Evolutionary conservation across 495 filamentous ascomycete genomes (phyloP).

Genomic region (Usnea hakonensis): DNA sequence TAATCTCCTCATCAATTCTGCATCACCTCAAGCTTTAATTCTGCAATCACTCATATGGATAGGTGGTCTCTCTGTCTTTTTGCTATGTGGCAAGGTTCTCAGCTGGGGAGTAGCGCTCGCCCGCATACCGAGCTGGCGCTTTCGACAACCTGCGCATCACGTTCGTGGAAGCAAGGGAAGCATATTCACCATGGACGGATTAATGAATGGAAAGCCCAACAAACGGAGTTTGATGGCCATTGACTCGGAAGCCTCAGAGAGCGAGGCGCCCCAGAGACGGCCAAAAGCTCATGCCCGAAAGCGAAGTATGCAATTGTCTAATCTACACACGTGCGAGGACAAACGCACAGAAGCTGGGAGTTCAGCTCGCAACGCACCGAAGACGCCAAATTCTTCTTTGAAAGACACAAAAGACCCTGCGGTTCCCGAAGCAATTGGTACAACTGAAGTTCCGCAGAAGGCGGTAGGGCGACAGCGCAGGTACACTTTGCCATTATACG

Average conservation of each 20-base stretch:
- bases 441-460: not conserved
- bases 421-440: not conserved
- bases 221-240: constrained; percentile 31
- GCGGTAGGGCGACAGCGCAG: constrained; percentile 16
- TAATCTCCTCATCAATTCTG: constrained; percentile 68
- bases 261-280: constrained; percentile 27
- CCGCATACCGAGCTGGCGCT: constrained; percentile 84
- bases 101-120: constrained; percentile 80
- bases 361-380: not conserved
- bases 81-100: constrained; percentile 67
- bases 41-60: constrained; percentile 79
- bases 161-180: constrained; percentile 34
- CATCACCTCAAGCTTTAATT: constrained; percentile 77
- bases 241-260: constrained; percentile 40
- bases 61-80: constrained; percentile 69
- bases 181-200: constrained; percentile 44
- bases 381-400: not conserved
- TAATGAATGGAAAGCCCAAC: constrained; percentile 39
- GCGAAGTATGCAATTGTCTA: not conserved
- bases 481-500: constrained; percentile 22
- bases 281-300: not conserved
- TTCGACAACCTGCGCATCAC: constrained; percentile 36
- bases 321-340: not conserved
- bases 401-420: not conserved
- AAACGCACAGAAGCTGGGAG: not conserved